Evolutionary conservation across 2,329 filamentous ascomycete species (phyloP).

Genomic region (Paracorniculantispora psalliotae): DNA sequence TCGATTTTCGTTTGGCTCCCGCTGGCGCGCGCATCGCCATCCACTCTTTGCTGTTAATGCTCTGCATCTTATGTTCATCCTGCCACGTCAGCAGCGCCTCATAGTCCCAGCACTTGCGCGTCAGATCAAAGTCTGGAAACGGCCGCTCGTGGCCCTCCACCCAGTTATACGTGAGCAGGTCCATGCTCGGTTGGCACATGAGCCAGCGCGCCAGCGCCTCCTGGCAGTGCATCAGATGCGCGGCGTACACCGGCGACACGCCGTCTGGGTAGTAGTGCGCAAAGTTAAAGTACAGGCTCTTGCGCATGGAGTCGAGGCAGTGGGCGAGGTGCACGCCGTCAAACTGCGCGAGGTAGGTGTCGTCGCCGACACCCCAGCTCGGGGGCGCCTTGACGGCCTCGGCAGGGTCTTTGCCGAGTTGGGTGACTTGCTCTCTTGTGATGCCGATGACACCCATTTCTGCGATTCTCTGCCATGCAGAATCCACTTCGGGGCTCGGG

Average conservation of each 20-base stretch:
- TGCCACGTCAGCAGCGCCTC: not conserved
- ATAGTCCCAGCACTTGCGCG: constrained; percentile 3
- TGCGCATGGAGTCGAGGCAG: constrained; percentile 9
- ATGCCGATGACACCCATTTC: constrained; percentile 9
- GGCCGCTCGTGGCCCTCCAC: not conserved
- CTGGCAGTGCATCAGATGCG: constrained; percentile 2
- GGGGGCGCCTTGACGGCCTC: constrained; percentile 5
- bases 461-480: constrained; percentile 1
- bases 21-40: not conserved
- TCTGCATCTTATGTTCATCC: not conserved
- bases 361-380: constrained; percentile 8
- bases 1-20: not conserved
- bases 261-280: not conserved
- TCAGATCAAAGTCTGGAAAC: constrained; percentile 8
- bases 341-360: not conserved
- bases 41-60: not conserved
- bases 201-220: constrained; percentile 5
- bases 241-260: not conserved
- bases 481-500: constrained; percentile 6
- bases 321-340: constrained; percentile 7
- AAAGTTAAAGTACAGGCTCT: not conserved
- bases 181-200: constrained; percentile 8
- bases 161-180: constrained; percentile 2
- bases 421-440: constrained; percentile 2
- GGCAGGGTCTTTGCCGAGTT: constrained; percentile 7